Conservation (phyloP, 164 flowering plant genomes). For the grape (Vitis vinifera) region ASM3070453v1 NC_081818.1:428501-429000, state of each 20-base stretch:
- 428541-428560: no score
- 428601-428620: slow-evolving; percentile 33
- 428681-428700: no score
- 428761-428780: slow-evolving; percentile 14
- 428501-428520: no score
- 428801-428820: slow-evolving; percentile 49
- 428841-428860: background rate
- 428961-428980: slow-evolving; percentile 78
- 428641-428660: slow-evolving; percentile 30
- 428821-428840: slow-evolving; percentile 42
- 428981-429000: slow-evolving; percentile 86
- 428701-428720: background rate
- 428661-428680: no score
- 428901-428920: slow-evolving; percentile 47
- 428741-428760: background rate
- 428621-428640: slow-evolving; percentile 39
- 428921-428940: slow-evolving; percentile 87
- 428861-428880: no score
- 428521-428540: no score
- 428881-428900: background rate
- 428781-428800: slow-evolving; percentile 46
- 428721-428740: background rate
- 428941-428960: slow-evolving; percentile 81
- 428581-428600: slow-evolving; percentile 34
- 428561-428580: slow-evolving; percentile 24